Evolutionary conservation across 2,329 filamentous ascomycete genomes (phyloP), one percentile per base, ranked within the genome.

Genomic region (Penicillium hordei): DNA sequence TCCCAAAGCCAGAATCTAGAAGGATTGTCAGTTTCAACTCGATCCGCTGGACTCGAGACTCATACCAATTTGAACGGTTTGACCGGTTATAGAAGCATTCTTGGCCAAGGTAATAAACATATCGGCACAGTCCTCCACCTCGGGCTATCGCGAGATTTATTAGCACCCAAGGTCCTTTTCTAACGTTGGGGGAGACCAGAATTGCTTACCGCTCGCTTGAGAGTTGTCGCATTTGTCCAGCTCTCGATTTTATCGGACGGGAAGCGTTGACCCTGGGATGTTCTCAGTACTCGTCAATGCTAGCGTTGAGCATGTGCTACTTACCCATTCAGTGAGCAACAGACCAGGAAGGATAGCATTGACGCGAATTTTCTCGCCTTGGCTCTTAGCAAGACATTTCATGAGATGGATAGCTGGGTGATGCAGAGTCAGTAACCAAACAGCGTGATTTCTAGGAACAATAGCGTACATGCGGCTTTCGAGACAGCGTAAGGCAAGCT

Each of bases 401-500:
- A 86, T 86, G 45, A 89, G 73, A 72, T 89, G 87, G 52, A 89
- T 74, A 57, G 84, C 83, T 78, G 33, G 15, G 45, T 43, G 38
- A 49, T 39, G 10, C 19, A 36, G 27, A 46, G 40, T 58, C 17
- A 63, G 53, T 43, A 23, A 51, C 5, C 27, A 23, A 45, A 12
- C 13, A n/a, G 12, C 25, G 33, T 23, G 33, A 2, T 38, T 21
- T 17, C 23, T 23, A 4, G 17, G 43, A 23, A 29, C 75, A 57
- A 29, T 9, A 43, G 21, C 58, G 48, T 70, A 75, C 88, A 84
- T 12, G 90, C 90, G 0, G 90, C 84, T 71, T 94, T 94, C 38
- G 89, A 89, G 19, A 93, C 87, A 0, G 86, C 81, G 68, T 94
- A 94, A 4, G 90, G 84, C 87, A 87, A 82, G 42, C 81, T 83